These are phyloP conservation scores for Beta corolliflora DNA, from an alignment of 179 eudicot genomes.

Conservation along the genomic window DNA sequence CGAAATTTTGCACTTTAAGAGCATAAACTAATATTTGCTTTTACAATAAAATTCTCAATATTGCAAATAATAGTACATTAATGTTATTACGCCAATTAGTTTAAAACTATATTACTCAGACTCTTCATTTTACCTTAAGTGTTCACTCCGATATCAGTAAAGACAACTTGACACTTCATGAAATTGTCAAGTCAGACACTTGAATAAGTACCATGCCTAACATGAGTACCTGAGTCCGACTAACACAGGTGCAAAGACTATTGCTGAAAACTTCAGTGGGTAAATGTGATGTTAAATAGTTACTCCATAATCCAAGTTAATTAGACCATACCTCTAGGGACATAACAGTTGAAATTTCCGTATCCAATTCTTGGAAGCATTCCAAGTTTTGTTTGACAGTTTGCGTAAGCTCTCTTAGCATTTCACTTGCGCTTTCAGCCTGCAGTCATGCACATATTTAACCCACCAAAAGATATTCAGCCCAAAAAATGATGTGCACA, in stretches of 20 bases:
- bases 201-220: too few relatives aligned
- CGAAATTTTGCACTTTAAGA: background rate
- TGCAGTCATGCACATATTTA: conserved; percentile 21
- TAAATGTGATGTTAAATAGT: too few relatives aligned
- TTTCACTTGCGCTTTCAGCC: conserved; percentile 49
- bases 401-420: conserved; percentile 49
- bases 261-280: too few relatives aligned
- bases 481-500: background rate
- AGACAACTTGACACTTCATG: too few relatives aligned
- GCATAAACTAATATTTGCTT: background rate
- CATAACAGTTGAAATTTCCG: conserved; percentile 31
- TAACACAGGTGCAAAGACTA: too few relatives aligned
- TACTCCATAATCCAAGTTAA: background rate
- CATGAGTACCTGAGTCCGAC: too few relatives aligned
- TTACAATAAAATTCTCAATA: background rate
- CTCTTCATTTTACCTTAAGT: too few relatives aligned
- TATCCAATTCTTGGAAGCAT: conserved; percentile 43
- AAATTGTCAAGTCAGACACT: too few relatives aligned
- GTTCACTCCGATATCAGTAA: too few relatives aligned
- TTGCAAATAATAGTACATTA: too few relatives aligned
- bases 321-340: conserved; percentile 50
- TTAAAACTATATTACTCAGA: too few relatives aligned
- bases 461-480: background rate
- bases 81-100: too few relatives aligned
- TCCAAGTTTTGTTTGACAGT: conserved; percentile 47